Evolutionary conservation across 768 basidiomycete genomes (phyloP).

Genomic region (Phallus indusiatus): DNA sequence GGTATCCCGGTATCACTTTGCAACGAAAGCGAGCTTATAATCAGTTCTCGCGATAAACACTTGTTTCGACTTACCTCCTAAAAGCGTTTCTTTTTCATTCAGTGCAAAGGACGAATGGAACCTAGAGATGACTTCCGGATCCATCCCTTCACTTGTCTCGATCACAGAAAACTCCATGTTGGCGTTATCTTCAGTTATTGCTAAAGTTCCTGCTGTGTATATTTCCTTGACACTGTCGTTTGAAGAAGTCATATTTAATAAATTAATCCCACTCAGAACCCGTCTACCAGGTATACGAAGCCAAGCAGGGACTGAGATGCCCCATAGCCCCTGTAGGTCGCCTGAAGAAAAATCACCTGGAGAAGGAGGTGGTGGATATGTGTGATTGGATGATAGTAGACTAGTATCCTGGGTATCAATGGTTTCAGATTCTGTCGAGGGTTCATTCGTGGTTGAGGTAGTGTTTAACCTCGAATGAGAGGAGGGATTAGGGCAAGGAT

Average conservation of each 20-base stretch:
- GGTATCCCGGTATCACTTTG: slow-evolving; percentile 82
- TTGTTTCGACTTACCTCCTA: slow-evolving; percentile 63
- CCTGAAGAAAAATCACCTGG: slow-evolving; percentile 35
- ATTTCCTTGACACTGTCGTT: slow-evolving; percentile 46
- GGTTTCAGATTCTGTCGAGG: slow-evolving; percentile 15
- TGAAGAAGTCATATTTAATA: slow-evolving; percentile 25
- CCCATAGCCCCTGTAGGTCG: slow-evolving; percentile 37
- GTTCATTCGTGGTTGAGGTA: slow-evolving; percentile 18
- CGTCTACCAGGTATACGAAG: slow-evolving; percentile 31
- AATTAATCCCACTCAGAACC: slow-evolving; percentile 22
- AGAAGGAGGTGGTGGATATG: slow-evolving; percentile 70
- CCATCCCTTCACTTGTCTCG: slow-evolving; percentile 58
- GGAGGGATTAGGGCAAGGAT: slow-evolving; percentile 10
- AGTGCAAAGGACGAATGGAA: slow-evolving; percentile 79
- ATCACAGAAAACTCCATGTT: slow-evolving; percentile 77
- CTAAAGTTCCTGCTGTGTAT: slow-evolving; percentile 35
- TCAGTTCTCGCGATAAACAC: background rate
- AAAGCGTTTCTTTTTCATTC: slow-evolving; percentile 74
- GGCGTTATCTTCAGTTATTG: slow-evolving; percentile 15
- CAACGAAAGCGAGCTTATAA: slow-evolving; percentile 19
- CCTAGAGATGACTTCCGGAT: slow-evolving; percentile 59
- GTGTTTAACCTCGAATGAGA: slow-evolving; percentile 20
- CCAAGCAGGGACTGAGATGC: slow-evolving; percentile 65
- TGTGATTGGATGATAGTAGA: slow-evolving; percentile 38
- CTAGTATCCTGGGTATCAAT: background rate